phyloP scores from a whole-genome alignment of 2,329 filamentous ascomycete genomes.

The Metarhizium humberi region DNA sequence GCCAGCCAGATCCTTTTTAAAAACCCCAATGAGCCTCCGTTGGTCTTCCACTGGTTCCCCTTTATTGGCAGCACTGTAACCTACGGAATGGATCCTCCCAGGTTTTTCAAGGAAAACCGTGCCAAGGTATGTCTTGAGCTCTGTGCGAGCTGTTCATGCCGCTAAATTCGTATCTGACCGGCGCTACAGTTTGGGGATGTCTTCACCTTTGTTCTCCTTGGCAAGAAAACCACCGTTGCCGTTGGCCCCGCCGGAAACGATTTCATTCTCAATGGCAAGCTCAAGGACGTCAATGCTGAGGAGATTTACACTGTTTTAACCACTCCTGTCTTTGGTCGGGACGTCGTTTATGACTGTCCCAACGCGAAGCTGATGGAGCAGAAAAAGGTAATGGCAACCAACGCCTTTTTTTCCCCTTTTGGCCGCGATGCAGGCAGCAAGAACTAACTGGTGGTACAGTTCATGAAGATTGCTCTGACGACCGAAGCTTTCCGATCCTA shows the following conservation, averaged over 20 bases:
- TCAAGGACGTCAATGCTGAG: conserved; percentile 82
- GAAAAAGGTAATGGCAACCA: conserved; percentile 59
- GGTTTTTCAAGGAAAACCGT: conserved; percentile 70
- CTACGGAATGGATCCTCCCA: conserved; percentile 90
- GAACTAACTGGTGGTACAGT: conserved; percentile 32
- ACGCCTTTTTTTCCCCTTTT: not conserved
- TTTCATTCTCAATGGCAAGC: conserved; percentile 85
- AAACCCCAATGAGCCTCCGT: conserved; percentile 70
- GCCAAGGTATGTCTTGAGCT: conserved; percentile 53
- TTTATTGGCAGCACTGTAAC: conserved; percentile 83
- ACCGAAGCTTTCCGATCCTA: conserved; percentile 66
- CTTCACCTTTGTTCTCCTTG: conserved; percentile 81
- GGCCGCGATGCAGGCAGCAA: not conserved
- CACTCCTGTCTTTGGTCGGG: conserved; percentile 65
- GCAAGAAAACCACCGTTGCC: conserved; percentile 82
- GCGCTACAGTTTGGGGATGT: conserved; percentile 68
- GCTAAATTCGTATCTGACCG: conserved; percentile 23
- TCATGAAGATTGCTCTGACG: conserved; percentile 74
- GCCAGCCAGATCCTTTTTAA: conserved; percentile 69
- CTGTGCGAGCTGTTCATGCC: not conserved
- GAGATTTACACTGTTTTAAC: conserved; percentile 78
- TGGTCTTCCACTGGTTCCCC: conserved; percentile 76
- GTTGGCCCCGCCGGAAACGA: conserved; percentile 78
- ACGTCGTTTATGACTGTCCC: conserved; percentile 86
- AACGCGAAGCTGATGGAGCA: conserved; percentile 93